Evolutionary conservation across 305 asterid genomes (phyloP), one percentile per base, ranked within the genome.

Genomic region (Fraxinus xanthoxyloides): DNA sequence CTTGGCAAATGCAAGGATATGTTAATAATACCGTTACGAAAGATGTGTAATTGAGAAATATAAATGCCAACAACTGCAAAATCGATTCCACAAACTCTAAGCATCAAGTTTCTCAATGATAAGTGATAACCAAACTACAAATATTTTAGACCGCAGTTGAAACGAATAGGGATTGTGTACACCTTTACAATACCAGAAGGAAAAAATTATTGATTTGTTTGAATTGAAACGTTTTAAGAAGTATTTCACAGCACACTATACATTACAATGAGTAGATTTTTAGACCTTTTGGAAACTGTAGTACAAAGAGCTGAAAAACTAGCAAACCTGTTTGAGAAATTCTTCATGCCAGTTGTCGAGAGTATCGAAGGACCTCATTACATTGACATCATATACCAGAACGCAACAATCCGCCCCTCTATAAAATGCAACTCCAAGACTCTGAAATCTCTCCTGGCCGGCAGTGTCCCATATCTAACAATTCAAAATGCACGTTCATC

Each of bases 331-430:
- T 86, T 93, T 96, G 85, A 96, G 98, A 90, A 96, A 96, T 81
- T 94, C 99, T 87, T 96, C 98, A 56, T 96, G 98, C 99, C 99
- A 96, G 86, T 93, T 94, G 87, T 93, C 98, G 77, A 96, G 98
- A 84, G 92, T 88, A 78, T 96, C 98, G 79, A 94, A 96, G 7
- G 99, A 96, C 89, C 94, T 89, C 94, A 91, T 88, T 6, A 96
- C 98, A 46, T 96, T 96, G 40, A 96, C 98, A 81, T 96, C 99
- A 81, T 96, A 96, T 19, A 90, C 98, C 84, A 94, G 84, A 19
- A 96, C 97, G 79, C 98, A 96, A 84, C 98, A 96, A 90, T 96
- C 98, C 9, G 99, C 99, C 81, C 99, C 99, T 90, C 99, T 86
- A 72, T 94, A 95, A 82, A 95, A 95, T 32, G 99, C 98, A 79